Conservation (phyloP, 257 asterid genomes). For the Solanum piurae region DNA sequence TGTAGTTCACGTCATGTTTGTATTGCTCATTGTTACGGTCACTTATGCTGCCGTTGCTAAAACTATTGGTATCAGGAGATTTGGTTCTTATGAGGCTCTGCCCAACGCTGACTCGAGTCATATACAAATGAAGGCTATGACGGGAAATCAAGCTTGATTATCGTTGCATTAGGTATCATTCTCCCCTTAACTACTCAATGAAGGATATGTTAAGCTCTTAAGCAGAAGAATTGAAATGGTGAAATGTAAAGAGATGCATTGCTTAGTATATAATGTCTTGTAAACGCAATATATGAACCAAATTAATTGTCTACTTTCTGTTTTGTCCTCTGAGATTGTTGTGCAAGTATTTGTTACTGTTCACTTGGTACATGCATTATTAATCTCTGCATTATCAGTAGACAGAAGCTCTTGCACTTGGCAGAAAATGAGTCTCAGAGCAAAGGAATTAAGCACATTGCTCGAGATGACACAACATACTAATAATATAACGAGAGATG, state of each 20-base stretch:
- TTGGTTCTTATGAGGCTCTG: conserved; percentile 71
- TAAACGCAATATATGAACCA: neutral
- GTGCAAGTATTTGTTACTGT: neutral
- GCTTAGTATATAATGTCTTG: neutral
- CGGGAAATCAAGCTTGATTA: conserved; percentile 77
- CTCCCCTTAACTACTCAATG: neutral
- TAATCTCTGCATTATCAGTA: neutral
- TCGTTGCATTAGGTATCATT: neutral
- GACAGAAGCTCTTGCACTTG: neutral
- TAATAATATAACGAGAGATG: neutral
- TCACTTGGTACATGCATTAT: neutral
- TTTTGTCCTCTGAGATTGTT: neutral
- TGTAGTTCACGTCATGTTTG: conserved; percentile 56
- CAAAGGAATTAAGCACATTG: neutral
- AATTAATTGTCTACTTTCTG: neutral
- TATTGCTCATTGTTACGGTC: conserved; percentile 37
- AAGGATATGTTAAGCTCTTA: neutral
- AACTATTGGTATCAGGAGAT: conserved; percentile 53
- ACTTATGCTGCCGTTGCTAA: conserved; percentile 45
- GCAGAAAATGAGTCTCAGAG: neutral
- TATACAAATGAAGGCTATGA: conserved; percentile 77
- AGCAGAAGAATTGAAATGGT: neutral
- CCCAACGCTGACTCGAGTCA: conserved; percentile 56
- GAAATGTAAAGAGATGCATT: neutral
- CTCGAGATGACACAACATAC: neutral